phyloP scores from a whole-genome alignment of 1,284 basidiomycete genomes.

The Leccinum angustisporum region DNA sequence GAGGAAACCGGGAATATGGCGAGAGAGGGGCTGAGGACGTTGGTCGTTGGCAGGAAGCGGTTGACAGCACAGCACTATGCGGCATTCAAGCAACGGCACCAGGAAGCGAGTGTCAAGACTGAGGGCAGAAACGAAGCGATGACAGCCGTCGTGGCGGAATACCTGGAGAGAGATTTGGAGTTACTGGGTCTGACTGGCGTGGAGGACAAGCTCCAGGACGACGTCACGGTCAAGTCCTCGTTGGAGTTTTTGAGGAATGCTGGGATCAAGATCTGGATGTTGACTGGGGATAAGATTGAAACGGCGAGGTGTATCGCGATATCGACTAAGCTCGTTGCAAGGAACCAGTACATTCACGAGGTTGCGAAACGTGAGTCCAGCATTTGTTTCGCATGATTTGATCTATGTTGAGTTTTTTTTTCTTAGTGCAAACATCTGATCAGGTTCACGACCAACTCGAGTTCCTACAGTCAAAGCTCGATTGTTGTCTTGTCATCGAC shows the following conservation, averaged over 20 bases:
- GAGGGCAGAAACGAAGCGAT: conserved; percentile 85
- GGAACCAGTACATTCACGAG: conserved; percentile 98
- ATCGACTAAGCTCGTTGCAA: conserved; percentile 92
- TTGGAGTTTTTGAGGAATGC: conserved; percentile 93
- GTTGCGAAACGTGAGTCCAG: conserved; percentile 80
- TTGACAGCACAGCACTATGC: conserved; percentile 70
- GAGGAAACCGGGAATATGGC: conserved; percentile 99
- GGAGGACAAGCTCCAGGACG: conserved; percentile 98
- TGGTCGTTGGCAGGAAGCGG: conserved; percentile 89
- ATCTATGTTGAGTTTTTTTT: conserved; percentile 8
- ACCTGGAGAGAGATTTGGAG: conserved; percentile 89
- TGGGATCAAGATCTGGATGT: conserved; percentile 99
- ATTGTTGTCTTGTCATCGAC: conserved; percentile 98
- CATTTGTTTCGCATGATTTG: neutral
- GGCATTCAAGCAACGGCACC: conserved; percentile 77
- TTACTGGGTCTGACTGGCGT: conserved; percentile 94
- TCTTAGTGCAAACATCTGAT: conserved; percentile 77
- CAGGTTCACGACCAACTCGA: conserved; percentile 90
- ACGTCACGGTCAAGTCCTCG: conserved; percentile 92
- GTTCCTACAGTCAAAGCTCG: conserved; percentile 91
- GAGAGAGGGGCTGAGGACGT: conserved; percentile 90
- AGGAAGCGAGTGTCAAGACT: conserved; percentile 73
- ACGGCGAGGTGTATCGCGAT: conserved; percentile 98
- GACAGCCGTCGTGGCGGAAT: conserved; percentile 69
- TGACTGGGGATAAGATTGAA: conserved; percentile 99